Evolutionary conservation across 441 rosid species (phyloP).

Genomic region (Iberis amara): DNA sequence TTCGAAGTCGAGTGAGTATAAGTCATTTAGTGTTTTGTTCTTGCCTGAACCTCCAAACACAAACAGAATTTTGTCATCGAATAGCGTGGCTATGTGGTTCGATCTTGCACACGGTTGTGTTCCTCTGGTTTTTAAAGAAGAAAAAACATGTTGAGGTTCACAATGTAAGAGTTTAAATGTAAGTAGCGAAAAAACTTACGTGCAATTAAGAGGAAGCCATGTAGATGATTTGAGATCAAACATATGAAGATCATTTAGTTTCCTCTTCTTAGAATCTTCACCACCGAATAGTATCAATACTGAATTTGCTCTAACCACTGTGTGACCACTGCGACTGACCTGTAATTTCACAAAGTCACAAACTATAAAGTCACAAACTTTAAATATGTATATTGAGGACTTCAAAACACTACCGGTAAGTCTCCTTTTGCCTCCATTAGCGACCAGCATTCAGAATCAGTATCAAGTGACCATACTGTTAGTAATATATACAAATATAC

Average conservation of each 20-base stretch:
- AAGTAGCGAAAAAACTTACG: conserved; percentile 42
- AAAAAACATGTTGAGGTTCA: conserved; percentile 2
- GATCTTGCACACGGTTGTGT: conserved; percentile 83
- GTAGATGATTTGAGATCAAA: conserved; percentile 87
- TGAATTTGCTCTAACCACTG: conserved; percentile 76
- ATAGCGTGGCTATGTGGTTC: conserved; percentile 79
- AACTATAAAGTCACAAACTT: background rate
- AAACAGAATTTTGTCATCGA: conserved; percentile 69
- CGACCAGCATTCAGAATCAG: conserved; percentile 89
- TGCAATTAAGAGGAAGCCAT: conserved; percentile 97
- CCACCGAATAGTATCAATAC: conserved; percentile 85
- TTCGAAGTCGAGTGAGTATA: conserved; percentile 93
- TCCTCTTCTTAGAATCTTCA: conserved; percentile 85
- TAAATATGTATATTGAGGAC: background rate
- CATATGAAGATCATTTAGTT: conserved; percentile 90
- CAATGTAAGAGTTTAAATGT: conserved; percentile 4
- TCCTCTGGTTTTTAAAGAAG: conserved; percentile 61
- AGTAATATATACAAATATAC: conserved; percentile 7
- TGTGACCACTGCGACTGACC: conserved; percentile 87
- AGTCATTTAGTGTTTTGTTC: conserved; percentile 76
- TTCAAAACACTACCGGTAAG: conserved; percentile 53
- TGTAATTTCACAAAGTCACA: conserved; percentile 29
- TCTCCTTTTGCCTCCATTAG: conserved; percentile 94
- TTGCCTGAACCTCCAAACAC: conserved; percentile 88
- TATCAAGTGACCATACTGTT: conserved; percentile 88